Base-by-base conservation (phyloP, 73 alveolate species). In the Paramecium primaurelia region DNA sequence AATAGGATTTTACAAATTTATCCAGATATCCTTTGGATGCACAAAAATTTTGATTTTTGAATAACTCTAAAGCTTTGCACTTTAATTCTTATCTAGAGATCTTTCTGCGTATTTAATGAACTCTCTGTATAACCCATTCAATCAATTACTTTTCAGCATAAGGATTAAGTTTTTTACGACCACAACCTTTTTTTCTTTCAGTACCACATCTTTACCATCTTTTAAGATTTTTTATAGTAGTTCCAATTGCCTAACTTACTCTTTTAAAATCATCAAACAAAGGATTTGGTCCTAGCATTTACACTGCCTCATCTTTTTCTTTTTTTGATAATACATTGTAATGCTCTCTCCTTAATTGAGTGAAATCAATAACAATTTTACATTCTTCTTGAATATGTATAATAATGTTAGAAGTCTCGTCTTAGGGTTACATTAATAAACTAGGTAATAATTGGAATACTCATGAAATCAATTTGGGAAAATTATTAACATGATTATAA, bases 21-120 rank as follows among this genome's bases (percentile, higher is more conserved):
- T 80, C 91, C n/a, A 80, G 58, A 22, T 2, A 80, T 8, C 91
- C 91, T 26, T 80, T 80, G 0, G 91, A 80, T 25, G 91, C 91
- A 18, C 58, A 80, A 58, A 80, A 80, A 11, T 36, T 12, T 4
- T 59, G 45, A 80, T 45, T 12, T 26, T 80, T 20, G 73, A 80
- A 45, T 26, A 80, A 49, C 9, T 80, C 58, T 22, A 80, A 9
- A 11, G 91, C 91, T 12, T 45, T 80, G 10, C 18, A 40, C 18
- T n/a, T 40, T 12, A 80, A 26, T 47, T 42, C 42, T 14, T 40
- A 4, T 47, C 91, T 40, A 5, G 91, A 80, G 20, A 80, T 49
- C 20, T 80, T 80, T 80, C 12, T 45, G 47, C 91, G 58, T 26
- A 28, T 80, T 42, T 5, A 9, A 6, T 32, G 49, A 22, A 44